Evolutionary conservation across 1,284 basidiomycete species (phyloP).

Genomic region (Bjerkandera adusta): DNA sequence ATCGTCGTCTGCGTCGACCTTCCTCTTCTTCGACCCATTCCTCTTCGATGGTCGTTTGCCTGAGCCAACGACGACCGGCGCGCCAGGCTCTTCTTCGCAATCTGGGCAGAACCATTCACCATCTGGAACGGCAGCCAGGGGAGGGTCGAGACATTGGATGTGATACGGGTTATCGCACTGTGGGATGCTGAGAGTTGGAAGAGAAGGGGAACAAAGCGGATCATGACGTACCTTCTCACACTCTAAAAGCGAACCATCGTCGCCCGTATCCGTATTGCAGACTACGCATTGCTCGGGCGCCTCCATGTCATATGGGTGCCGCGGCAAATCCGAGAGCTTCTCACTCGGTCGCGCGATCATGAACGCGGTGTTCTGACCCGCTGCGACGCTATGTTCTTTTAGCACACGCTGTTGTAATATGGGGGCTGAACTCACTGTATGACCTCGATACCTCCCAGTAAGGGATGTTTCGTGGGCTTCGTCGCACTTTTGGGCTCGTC

Average conservation of each 20-base stretch:
- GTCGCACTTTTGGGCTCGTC: constrained; percentile 85
- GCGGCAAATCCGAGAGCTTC: constrained; percentile 67
- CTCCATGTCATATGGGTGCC: constrained; percentile 73
- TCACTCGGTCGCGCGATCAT: constrained; percentile 74
- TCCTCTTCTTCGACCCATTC: constrained; percentile 22
- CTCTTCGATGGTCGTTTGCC: constrained; percentile 22
- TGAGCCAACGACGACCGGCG: constrained; percentile 30
- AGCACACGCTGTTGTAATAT: background rate
- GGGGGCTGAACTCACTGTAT: constrained; percentile 55
- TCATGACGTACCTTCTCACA: constrained; percentile 76
- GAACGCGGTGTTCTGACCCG: constrained; percentile 83
- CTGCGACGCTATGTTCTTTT: constrained; percentile 58
- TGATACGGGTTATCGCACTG: constrained; percentile 93
- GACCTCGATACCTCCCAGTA: constrained; percentile 73
- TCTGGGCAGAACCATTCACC: constrained; percentile 92
- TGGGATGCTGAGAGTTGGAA: background rate
- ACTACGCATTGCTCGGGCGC: constrained; percentile 70
- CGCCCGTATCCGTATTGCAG: constrained; percentile 68
- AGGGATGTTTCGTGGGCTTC: constrained; percentile 75
- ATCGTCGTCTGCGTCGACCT: constrained; percentile 12
- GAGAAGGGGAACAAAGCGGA: constrained; percentile 3
- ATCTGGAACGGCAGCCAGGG: constrained; percentile 75
- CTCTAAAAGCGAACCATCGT: constrained; percentile 68
- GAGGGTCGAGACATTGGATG: constrained; percentile 77
- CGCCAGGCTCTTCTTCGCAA: constrained; percentile 45